Conservation (phyloP, 2,329 filamentous ascomycete species). For the Polychaeton citri region DNA sequence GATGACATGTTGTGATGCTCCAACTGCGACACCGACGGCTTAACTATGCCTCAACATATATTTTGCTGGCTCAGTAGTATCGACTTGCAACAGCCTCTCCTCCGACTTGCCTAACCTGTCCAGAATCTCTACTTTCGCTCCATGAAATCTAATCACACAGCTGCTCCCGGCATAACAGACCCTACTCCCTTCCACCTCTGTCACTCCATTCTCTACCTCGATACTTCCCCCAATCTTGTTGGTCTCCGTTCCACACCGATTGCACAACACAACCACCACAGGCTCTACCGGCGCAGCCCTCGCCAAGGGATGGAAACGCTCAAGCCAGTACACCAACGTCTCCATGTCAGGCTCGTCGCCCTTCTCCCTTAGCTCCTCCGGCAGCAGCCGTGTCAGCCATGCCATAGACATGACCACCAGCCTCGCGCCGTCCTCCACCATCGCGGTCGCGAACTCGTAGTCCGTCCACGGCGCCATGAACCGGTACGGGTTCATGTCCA, state of each 20-base stretch:
- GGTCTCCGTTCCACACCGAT: constrained; percentile 52
- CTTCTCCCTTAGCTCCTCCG: constrained; percentile 37
- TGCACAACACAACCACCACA: constrained; percentile 56
- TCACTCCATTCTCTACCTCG: constrained; percentile 17
- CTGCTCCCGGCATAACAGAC: constrained; percentile 63
- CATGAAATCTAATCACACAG: constrained; percentile 52
- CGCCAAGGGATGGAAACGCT: constrained; percentile 50
- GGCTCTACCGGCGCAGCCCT: constrained; percentile 34
- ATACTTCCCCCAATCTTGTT: constrained; percentile 7
- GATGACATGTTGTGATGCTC: no score
- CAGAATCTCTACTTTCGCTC: constrained; percentile 54
- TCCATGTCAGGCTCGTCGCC: constrained; percentile 51
- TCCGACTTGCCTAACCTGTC: constrained; percentile 59
- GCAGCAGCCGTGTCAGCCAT: constrained; percentile 50
- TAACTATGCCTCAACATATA: constrained; percentile 11
- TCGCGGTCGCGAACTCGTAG: constrained; percentile 46
- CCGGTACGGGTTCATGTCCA: constrained; percentile 50
- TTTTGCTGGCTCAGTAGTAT: constrained; percentile 33
- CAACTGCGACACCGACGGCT: no score
- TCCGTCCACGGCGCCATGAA: constrained; percentile 45
- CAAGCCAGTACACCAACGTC: constrained; percentile 63
- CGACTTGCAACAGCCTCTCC: constrained; percentile 54
- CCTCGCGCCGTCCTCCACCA: constrained; percentile 43
- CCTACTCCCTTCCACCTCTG: constrained; percentile 16
- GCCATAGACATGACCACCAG: constrained; percentile 64